Evolutionary conservation across 2,329 filamentous ascomycete species (phyloP).

Genomic region (Aphanocladium album): DNA sequence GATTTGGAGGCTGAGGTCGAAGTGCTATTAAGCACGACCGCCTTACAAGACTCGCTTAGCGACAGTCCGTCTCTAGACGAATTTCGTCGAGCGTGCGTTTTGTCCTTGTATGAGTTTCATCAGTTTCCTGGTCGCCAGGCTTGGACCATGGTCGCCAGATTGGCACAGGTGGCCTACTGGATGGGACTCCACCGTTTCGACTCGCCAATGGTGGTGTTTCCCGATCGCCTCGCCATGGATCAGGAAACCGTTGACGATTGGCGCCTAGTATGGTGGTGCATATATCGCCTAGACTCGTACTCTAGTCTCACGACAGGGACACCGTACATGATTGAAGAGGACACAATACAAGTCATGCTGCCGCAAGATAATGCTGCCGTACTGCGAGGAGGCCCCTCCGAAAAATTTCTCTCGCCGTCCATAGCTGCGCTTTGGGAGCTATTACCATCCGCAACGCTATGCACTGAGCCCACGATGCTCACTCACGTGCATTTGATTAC

Average conservation of each 20-base stretch:
- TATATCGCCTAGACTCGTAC: constrained; percentile 18
- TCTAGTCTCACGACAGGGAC: constrained; percentile 15
- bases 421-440: background rate
- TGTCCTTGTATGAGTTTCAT: constrained; percentile 17
- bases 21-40: background rate
- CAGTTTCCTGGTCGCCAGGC: constrained; percentile 18
- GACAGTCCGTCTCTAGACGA: constrained; percentile 13
- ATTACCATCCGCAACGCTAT: background rate
- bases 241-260: constrained; percentile 13
- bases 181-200: constrained; percentile 14
- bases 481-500: constrained; percentile 13
- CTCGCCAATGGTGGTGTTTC: background rate
- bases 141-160: constrained; percentile 15
- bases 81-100: constrained; percentile 14
- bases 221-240: background rate
- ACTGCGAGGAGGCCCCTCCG: background rate
- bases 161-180: constrained; percentile 15
- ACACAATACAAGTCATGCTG: constrained; percentile 1
- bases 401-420: background rate
- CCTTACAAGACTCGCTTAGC: constrained; percentile 8
- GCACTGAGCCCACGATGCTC: background rate
- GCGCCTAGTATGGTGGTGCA: constrained; percentile 18
- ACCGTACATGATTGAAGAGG: constrained; percentile 16
- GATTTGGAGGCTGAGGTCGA: constrained; percentile 6
- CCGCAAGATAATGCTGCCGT: background rate